These are phyloP conservation scores for Xylaria cubensis DNA, from an alignment of 495 filamentous ascomycete genomes.

Conservation along the genomic window DNA sequence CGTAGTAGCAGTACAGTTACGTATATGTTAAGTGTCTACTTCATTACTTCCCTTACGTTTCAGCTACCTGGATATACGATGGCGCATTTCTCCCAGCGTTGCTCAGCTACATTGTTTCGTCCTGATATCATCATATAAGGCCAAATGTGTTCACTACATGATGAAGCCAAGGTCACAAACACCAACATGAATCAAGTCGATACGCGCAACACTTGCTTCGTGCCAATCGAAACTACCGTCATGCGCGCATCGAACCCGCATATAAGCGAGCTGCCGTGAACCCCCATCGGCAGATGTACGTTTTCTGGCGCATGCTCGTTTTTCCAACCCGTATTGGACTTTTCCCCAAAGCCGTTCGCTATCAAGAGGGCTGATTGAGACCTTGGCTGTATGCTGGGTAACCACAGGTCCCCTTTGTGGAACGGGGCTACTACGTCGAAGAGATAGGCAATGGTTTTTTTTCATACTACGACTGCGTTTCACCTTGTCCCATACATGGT, in stretches of 20 bases:
- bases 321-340: background rate
- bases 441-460: background rate
- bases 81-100: background rate
- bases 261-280: background rate
- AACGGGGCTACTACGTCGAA: background rate
- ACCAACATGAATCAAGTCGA: background rate
- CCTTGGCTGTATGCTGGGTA: background rate
- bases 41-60: background rate
- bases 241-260: background rate
- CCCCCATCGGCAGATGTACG: background rate
- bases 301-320: background rate
- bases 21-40: too few species aligned
- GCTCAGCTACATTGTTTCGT: background rate
- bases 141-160: background rate
- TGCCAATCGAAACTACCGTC: background rate
- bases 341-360: background rate
- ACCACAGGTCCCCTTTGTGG: background rate
- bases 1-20: too few species aligned
- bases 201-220: background rate
- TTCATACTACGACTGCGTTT: background rate
- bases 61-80: background rate
- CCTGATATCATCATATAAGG: background rate
- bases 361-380: slow-evolving; percentile 1
- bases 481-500: background rate
- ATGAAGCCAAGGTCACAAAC: background rate